A percentile compares a stretch with the other conserved stretches of the same genome.
These are phyloP conservation scores for Candida nemodendra DNA, from an alignment of 805 yeast species.

Conservation along the genomic window DNA sequence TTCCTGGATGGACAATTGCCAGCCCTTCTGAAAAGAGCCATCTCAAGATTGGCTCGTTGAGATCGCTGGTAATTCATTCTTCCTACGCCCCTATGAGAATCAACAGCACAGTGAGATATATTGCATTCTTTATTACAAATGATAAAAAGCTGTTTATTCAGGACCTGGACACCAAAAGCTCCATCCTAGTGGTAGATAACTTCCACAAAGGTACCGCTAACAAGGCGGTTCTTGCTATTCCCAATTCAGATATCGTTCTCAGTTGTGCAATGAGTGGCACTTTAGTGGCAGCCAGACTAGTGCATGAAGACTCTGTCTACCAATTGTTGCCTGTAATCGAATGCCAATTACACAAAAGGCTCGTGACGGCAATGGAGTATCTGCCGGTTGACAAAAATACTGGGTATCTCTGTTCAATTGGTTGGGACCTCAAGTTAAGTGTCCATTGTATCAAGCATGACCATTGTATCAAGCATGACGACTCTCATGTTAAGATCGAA, in stretches of 20 bases:
- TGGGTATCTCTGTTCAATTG: conserved; percentile 50
- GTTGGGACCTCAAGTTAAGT: conserved; percentile 54
- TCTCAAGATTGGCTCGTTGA: conserved; percentile 16
- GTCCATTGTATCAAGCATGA: conserved; percentile 31
- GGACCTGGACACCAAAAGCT: conserved; percentile 21
- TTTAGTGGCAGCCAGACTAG: conserved; percentile 14
- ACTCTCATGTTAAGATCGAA: conserved; percentile 12
- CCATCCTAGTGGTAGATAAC: conserved; percentile 9
- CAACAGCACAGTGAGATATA: background rate
- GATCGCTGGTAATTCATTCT: conserved; percentile 28
- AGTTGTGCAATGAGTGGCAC: conserved; percentile 36
- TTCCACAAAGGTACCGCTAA: conserved; percentile 20
- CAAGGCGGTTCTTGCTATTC: conserved; percentile 23
- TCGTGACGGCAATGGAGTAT: conserved; percentile 27
- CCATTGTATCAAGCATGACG: conserved; percentile 20
- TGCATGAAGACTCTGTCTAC: background rate
- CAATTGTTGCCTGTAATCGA: conserved; percentile 9
- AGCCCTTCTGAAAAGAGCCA: conserved; percentile 13
- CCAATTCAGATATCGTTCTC: conserved; percentile 21
- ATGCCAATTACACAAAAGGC: conserved; percentile 30
- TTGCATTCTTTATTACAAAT: conserved; percentile 29
- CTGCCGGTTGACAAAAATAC: conserved; percentile 9
- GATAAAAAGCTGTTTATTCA: conserved; percentile 26
- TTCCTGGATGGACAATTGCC: conserved; percentile 29
- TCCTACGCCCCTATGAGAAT: conserved; percentile 14